Base-by-base conservation (phyloP, 305 asterid species). In the Striga hermonthica region DNA sequence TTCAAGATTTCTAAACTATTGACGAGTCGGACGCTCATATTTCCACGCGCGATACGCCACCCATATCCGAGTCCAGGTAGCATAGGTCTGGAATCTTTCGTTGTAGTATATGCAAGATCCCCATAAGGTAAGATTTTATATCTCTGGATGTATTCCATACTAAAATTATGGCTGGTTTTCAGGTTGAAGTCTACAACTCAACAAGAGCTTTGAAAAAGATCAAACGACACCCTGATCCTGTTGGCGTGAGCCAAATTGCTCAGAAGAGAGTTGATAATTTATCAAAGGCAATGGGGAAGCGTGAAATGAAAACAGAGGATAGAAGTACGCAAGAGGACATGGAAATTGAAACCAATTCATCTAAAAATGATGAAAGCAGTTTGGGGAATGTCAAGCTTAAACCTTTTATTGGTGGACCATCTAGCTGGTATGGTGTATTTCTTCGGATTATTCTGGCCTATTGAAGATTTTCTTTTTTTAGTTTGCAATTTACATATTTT, bases 181-280 rank as follows among this genome's bases (percentile, higher is more conserved):
- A 87, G 98, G 96, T 88, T 68, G 90, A 86, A 56, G 70, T 67
- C 47, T 83, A 84, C 72, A 78, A 74, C 71, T 82, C 87, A 40
- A 81, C 72, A 79, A 87, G 95, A 78, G 88, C 85, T 57, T 77
- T 84, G 75, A 83, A 74, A 65, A 90, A 84, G 85, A 81, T 90
- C 65, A 88, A 84, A 73, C 81, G 90, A 39, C 90, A 84, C 72
- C 81, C 84, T 65, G 79, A 78, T 68, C 56, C 84, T 62, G 76
- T 76, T 22, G 31, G 31, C 31, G 31, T 22, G 1, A 22, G 31
- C 31, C 31, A 22, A 22, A 2, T 22, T 22, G 31, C 31, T 22
- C 31, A 22, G 31, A 22, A 22, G 31, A 2, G 31, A 22, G 31
- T 22, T 64, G 77, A 76, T 70, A 84, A 81, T 60, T 47, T 78